Evolutionary conservation across 2,329 filamentous ascomycete genomes (phyloP).

Genomic region (Xenoacremonium recifei): DNA sequence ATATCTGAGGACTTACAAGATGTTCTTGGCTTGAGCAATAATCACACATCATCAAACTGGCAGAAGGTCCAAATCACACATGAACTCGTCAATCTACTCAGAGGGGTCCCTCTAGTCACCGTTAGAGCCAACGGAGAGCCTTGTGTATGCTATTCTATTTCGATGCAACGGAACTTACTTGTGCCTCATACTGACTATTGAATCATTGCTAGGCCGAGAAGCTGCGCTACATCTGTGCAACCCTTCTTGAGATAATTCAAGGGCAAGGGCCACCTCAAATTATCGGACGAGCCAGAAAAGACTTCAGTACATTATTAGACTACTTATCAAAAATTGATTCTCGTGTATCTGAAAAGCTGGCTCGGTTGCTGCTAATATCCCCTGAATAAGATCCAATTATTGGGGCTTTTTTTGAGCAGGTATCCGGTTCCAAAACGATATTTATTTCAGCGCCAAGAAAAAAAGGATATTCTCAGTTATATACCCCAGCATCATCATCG

Average conservation of each 20-base stretch:
- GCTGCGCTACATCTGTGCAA: slow-evolving; percentile 3
- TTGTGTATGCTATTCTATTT: slow-evolving; percentile 1
- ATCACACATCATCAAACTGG: not conserved
- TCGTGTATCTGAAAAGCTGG: slow-evolving; percentile 5
- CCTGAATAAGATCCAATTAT: no score
- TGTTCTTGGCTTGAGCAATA: slow-evolving; percentile 2
- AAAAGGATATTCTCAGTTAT: no score
- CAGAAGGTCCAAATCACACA: slow-evolving; percentile 3
- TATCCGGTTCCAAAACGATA: no score
- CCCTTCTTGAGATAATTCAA: slow-evolving; percentile 4
- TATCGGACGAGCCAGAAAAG: slow-evolving; percentile 1
- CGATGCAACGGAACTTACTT: no score
- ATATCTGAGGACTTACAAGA: not conserved
- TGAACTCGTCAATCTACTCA: not conserved
- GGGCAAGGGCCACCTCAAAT: not conserved
- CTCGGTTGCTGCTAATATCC: no score
- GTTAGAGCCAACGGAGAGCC: slow-evolving; percentile 5
- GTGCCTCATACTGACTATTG: not conserved
- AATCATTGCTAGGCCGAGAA: slow-evolving; percentile 2
- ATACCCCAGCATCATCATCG: no score
- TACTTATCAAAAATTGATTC: slow-evolving; percentile 7
- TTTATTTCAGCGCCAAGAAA: no score
- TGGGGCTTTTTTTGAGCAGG: no score
- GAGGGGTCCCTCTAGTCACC: slow-evolving; percentile 1
- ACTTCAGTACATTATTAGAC: slow-evolving; percentile 3